Base-by-base conservation (phyloP, 257 asterid genomes). In the Nicotiana tabacum region DNA sequence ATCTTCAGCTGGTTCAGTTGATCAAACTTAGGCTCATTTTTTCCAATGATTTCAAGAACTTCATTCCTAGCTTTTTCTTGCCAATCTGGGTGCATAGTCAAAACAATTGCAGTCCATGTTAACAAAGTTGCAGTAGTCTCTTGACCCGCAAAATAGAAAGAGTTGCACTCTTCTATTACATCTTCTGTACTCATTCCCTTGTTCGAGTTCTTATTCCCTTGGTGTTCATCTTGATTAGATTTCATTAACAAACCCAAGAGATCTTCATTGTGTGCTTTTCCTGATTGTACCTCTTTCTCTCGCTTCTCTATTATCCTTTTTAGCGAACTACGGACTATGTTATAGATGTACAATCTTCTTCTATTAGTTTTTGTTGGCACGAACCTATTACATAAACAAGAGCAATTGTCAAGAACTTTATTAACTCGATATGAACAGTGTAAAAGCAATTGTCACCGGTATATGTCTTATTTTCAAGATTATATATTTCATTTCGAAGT, bases 101-200 rank as follows among this genome's bases (percentile, higher is more conserved):
- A 51, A 2, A 82, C 82, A 48, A 85, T 78, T 51, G 83, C 51
- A 8, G 88, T 85, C 88, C 88, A 82, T 2, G 85, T 78, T 30
- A 85, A 82, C 78, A 82, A 81, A 58, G 81, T 85, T 17, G 84
- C 85, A 12, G 88, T 82, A 6, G 85, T 85, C 57, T 85, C 87
- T 67, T 85, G 87, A 72, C 85, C 85, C 18, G 85, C 87, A 66
- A 85, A 85, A 39, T 85, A 82, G 85, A 85, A 85, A 55, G 83
- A 67, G 66, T 85, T 85, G 69, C 85, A 85, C 53, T 85, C 87
- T 11, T 85, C 87, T 51, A 85, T 85, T 65, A 85, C 83, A 77
- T 85, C 87, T 21, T 82, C 84, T 51, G 60, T 82, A 7, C 83
- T 68, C 85, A 85, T 85, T 15, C 83, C 83, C 57, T 76, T 76